Percentiles rank a stretch among this genome's conserved stretches.
Conservation (phyloP, 768 basidiomycete genomes). For the Mycena belliarum region DNA sequence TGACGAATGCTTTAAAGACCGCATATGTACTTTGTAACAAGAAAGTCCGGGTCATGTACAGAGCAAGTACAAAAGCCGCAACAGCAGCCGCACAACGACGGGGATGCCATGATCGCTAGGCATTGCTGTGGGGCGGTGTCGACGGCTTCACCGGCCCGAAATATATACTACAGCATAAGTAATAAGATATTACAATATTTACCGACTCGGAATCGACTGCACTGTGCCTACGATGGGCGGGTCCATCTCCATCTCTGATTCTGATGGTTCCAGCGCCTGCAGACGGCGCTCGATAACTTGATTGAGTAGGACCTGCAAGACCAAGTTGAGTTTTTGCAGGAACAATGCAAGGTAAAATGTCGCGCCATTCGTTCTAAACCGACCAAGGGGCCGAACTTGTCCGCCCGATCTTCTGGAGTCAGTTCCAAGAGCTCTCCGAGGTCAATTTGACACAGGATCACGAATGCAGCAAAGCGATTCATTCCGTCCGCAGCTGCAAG, state of each 20-base stretch:
- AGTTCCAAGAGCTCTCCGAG: conserved; percentile 58
- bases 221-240: neutral
- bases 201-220: neutral
- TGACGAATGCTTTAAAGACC: neutral
- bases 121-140: no score
- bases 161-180: no score
- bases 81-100: no score
- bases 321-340: no score
- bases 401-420: conserved; percentile 46
- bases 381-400: conserved; percentile 46
- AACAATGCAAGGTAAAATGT: conserved; percentile 4
- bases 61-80: no score
- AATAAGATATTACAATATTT: no score
- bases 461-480: conserved; percentile 70
- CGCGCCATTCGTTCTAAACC: conserved; percentile 57
- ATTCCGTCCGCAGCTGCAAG: conserved; percentile 59
- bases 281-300: conserved; percentile 5
- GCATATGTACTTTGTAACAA: no score
- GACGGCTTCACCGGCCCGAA: no score
- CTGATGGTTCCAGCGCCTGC: conserved; percentile 30
- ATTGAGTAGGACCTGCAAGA: neutral
- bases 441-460: conserved; percentile 56
- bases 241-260: conserved; percentile 13
- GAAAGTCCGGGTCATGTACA: no score
- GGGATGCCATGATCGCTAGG: no score